phyloP scores from a whole-genome alignment of 495 filamentous ascomycete species.

The Lophium mytilinum region DNA sequence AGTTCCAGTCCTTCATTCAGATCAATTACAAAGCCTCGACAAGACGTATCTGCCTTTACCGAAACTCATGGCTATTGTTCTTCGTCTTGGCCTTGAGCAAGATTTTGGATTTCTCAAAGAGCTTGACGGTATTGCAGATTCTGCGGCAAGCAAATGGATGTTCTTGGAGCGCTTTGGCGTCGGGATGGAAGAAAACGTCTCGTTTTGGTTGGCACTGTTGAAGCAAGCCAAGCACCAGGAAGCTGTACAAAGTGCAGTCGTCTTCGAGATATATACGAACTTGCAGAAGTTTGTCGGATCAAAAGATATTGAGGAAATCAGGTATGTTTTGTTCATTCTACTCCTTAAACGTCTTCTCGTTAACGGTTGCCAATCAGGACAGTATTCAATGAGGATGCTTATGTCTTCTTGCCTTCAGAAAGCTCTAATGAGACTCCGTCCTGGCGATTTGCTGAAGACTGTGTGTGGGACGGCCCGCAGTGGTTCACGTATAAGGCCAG shows the following conservation, averaged over 20 bases:
- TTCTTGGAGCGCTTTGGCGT: slow-evolving; percentile 1
- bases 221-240: background rate
- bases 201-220: slow-evolving; percentile 2
- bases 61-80: background rate
- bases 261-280: slow-evolving; percentile 3
- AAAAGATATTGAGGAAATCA: too few relatives aligned
- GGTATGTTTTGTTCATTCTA: too few relatives aligned
- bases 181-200: background rate
- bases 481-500: slow-evolving; percentile 1
- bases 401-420: too few relatives aligned
- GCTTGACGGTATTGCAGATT: background rate
- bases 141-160: background rate
- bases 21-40: background rate
- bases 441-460: too few relatives aligned
- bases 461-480: slow-evolving; percentile 1
- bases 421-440: too few relatives aligned
- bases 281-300: slow-evolving; percentile 3
- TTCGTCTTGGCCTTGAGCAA: background rate
- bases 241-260: background rate
- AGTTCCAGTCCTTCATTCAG: slow-evolving; percentile 2
- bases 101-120: slow-evolving; percentile 2
- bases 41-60: slow-evolving; percentile 1
- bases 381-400: too few relatives aligned
- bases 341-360: too few relatives aligned
- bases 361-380: too few relatives aligned